Base-by-base conservation (phyloP, 1,284 basidiomycete species). In the Ceratobasidium sp. region DNA sequence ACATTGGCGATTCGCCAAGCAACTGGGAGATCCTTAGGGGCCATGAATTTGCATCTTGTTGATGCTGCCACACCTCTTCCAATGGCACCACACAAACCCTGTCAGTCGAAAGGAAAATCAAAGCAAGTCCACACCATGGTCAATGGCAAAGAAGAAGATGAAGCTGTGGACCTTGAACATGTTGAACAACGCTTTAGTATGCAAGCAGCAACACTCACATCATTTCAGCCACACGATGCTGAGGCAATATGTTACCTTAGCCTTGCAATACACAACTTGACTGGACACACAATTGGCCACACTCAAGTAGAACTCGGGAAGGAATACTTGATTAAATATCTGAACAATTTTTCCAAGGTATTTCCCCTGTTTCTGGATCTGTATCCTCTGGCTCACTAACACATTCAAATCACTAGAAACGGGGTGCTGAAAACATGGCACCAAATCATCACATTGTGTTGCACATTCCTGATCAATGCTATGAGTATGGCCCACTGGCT, bases 401-500 rank as follows among this genome's bases (percentile, higher is more conserved):
- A 49, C n/a, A 62, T 12, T 22, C 42, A 32, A 45, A n/a, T 47
- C 34, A 35, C 20, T 47, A 62, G 58, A 45, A 17, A 29, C 58
- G 58, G 25, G 58, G 58, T 25, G 40, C 45, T 22, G 58, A 62
- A 32, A 62, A 62, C 22, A 47, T 62, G 42, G 58, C 58, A 29
- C 43, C 43, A 15, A 62, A 62, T 22, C 58, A 62, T 25, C 58
- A 62, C 22, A 25, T 62, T 20, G 47, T 32, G 15, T 49, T 45
- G 15, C 58, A 62, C 31, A 62, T 62, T 15, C 42, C 43, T 6
- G 58, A 62, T 34, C 58, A 62, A 25, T 12, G 47, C 34, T 17
- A 43, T 22, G 58, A 62, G 35, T 62, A 49, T 31, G 58, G 58
- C 22, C 58, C 58, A 20, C 10, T 29, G 17, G 43, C 58, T n/a